These are phyloP conservation scores for Gypsophila paniculata DNA, from an alignment of 179 eudicot species.

Conservation along the genomic window DNA sequence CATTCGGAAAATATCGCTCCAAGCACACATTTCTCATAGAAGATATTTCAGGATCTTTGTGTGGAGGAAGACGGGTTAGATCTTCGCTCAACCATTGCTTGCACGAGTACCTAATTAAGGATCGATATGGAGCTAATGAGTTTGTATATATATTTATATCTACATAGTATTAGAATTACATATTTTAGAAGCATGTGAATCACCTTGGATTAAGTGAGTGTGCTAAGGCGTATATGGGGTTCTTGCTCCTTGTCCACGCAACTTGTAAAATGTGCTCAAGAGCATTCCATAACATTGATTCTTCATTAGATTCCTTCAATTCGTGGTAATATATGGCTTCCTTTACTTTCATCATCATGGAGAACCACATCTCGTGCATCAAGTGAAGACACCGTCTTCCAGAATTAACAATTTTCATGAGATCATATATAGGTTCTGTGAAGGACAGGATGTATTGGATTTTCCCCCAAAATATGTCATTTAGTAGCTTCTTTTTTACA, in stretches of 20 bases:
- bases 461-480: slow-evolving; percentile 23
- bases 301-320: slow-evolving; percentile 13
- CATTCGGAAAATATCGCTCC: slow-evolving; percentile 18
- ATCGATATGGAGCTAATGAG: neutral
- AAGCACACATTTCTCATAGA: slow-evolving; percentile 19
- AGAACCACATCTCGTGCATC: slow-evolving; percentile 25
- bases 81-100: slow-evolving; percentile 22
- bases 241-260: slow-evolving; percentile 22
- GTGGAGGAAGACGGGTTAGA: slow-evolving; percentile 12
- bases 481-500: slow-evolving; percentile 17
- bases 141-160: neutral
- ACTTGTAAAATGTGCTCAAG: slow-evolving; percentile 11
- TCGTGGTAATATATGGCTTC: slow-evolving; percentile 15
- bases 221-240: slow-evolving; percentile 12
- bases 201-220: slow-evolving; percentile 23
- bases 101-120: slow-evolving; percentile 18
- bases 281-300: slow-evolving; percentile 14
- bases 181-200: slow-evolving; percentile 9
- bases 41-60: slow-evolving; percentile 17
- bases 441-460: slow-evolving; percentile 20
- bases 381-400: slow-evolving; percentile 21
- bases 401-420: slow-evolving; percentile 11
- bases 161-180: neutral
- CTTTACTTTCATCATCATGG: slow-evolving; percentile 21
- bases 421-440: slow-evolving; percentile 22